Percentiles rank a stretch among this genome's conserved stretches.
These are phyloP conservation scores for Lathyrus oleraceus DNA, from an alignment of 306 rosid species.

Conservation along the genomic window DNA sequence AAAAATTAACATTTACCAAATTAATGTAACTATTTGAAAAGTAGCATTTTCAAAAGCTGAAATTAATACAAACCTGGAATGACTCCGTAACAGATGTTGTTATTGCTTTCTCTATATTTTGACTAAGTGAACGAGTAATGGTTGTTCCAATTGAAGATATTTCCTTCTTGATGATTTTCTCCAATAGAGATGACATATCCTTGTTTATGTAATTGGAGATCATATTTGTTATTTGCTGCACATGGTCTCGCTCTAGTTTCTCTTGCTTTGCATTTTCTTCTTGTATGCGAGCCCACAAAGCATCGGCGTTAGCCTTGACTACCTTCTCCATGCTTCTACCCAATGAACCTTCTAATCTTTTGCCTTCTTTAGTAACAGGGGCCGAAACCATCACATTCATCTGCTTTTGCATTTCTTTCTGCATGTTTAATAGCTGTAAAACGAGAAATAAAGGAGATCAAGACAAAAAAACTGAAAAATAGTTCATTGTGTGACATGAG, in stretches of 20 bases:
- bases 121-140: constrained; percentile 56
- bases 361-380: constrained; percentile 67
- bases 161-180: constrained; percentile 70
- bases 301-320: constrained; percentile 62
- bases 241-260: constrained; percentile 59
- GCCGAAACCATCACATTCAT: constrained; percentile 56
- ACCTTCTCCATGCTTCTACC: constrained; percentile 62
- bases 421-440: constrained; percentile 60
- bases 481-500: constrained; percentile 23
- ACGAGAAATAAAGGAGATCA: constrained; percentile 31
- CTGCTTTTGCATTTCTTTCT: constrained; percentile 74
- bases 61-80: constrained; percentile 58
- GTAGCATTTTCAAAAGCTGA: constrained; percentile 14
- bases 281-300: constrained; percentile 64
- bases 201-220: constrained; percentile 57
- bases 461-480: constrained; percentile 12
- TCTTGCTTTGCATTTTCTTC: constrained; percentile 71
- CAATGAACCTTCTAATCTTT: constrained; percentile 66
- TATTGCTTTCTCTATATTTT: constrained; percentile 53
- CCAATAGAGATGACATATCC: constrained; percentile 57
- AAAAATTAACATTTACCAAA: neutral
- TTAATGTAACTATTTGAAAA: constrained; percentile 14
- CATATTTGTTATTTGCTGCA: constrained; percentile 59
- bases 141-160: constrained; percentile 58
- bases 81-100: constrained; percentile 55